These are phyloP conservation scores for Pseudogymnoascus sp. DNA, from an alignment of 2,329 filamentous ascomycete genomes.

Conservation along the genomic window DNA sequence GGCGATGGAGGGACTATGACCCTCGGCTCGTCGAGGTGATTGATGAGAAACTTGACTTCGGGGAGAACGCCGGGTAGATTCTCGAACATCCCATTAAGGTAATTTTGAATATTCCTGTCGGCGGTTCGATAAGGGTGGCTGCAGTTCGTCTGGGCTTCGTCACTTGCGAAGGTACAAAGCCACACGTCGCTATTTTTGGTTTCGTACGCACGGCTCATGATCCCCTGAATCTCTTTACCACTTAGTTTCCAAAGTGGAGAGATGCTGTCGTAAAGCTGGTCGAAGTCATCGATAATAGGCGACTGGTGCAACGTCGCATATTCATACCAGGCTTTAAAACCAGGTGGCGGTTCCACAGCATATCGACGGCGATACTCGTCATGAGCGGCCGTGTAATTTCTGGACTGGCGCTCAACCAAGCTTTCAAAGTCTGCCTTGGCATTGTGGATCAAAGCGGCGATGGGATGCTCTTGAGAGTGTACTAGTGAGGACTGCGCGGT, in stretches of 20 bases:
- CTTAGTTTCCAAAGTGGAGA: conserved; percentile 34
- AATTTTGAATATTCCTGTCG: conserved; percentile 28
- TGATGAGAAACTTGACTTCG: conserved; percentile 36
- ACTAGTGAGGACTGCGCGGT: neutral
- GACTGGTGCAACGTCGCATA: conserved; percentile 34
- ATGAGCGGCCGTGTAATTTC: conserved; percentile 68
- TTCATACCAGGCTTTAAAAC: conserved; percentile 39
- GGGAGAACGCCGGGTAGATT: conserved; percentile 25
- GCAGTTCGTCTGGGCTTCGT: conserved; percentile 25
- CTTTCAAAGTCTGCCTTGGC: conserved; percentile 52
- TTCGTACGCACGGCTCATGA: conserved; percentile 10
- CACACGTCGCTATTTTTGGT: neutral
- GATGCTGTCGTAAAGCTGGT: conserved; percentile 34
- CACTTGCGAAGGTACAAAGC: neutral
- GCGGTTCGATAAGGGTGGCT: conserved; percentile 26
- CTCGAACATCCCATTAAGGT: conserved; percentile 28
- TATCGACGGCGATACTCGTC: conserved; percentile 41
- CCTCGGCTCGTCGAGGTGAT: conserved; percentile 40
- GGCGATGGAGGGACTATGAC: conserved; percentile 24
- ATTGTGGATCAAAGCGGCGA: conserved; percentile 53
- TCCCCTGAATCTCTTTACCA: conserved; percentile 23
- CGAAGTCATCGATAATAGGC: conserved; percentile 43
- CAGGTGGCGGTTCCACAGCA: conserved; percentile 34
- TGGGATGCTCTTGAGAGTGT: conserved; percentile 44
- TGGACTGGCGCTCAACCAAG: conserved; percentile 56